A percentile compares a stretch with the other conserved stretches of the same genome.
phyloP scores from a whole-genome alignment of 2,329 filamentous ascomycete species.

The Ophiostoma tasmaniense region DNA sequence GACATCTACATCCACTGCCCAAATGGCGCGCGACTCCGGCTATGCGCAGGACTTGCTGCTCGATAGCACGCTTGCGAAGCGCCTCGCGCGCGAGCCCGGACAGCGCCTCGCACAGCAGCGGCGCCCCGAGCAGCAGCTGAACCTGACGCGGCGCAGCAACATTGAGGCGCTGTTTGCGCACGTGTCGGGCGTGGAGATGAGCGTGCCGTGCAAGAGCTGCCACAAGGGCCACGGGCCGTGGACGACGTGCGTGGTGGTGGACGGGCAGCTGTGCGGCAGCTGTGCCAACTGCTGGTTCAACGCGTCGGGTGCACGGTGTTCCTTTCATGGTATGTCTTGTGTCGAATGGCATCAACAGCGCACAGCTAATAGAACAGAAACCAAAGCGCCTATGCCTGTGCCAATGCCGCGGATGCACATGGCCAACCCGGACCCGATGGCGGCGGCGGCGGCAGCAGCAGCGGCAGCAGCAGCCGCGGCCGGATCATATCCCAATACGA shows the following conservation, averaged over 20 bases:
- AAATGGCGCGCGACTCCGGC: constrained; percentile 39
- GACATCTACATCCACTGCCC: constrained; percentile 33
- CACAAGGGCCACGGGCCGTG: constrained; percentile 53
- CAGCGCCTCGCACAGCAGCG: constrained; percentile 45
- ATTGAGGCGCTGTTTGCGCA: constrained; percentile 52
- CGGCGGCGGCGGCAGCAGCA: neutral
- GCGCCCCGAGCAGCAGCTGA: constrained; percentile 45
- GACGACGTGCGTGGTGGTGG: constrained; percentile 50
- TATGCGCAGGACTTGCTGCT: constrained; percentile 37
- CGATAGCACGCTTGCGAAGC: constrained; percentile 48
- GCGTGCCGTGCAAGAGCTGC: constrained; percentile 50
- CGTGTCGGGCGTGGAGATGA: constrained; percentile 42
- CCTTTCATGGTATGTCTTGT: constrained; percentile 45
- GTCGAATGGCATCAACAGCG: neutral
- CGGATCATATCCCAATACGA: neutral
- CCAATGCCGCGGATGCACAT: constrained; percentile 33
- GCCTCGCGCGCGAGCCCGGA: constrained; percentile 41
- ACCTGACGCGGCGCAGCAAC: constrained; percentile 50
- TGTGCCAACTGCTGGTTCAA: constrained; percentile 59
- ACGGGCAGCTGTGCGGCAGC: constrained; percentile 52
- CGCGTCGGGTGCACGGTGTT: constrained; percentile 50
- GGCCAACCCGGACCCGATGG: constrained; percentile 22
- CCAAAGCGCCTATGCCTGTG: constrained; percentile 12
- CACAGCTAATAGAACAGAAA: constrained; percentile 10
- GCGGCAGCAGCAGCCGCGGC: constrained; percentile 12